Conservation (phyloP, 108 stramenopile genomes). For the Nitzschia palea region DNA sequence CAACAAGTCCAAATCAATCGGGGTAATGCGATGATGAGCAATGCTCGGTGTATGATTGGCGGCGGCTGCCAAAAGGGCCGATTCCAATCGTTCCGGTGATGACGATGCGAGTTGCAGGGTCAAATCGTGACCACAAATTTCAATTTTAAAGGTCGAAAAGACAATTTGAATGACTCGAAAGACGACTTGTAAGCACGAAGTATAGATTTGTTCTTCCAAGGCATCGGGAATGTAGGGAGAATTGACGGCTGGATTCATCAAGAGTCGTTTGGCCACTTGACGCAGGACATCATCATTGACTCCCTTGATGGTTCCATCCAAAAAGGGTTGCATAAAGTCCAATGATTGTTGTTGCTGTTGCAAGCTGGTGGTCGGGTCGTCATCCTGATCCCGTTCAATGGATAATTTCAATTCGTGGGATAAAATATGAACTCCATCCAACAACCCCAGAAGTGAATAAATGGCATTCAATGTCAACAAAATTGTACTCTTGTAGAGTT, state of each 20-base stretch:
- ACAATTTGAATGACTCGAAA: slow-evolving; percentile 29
- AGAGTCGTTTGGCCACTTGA: slow-evolving; percentile 30
- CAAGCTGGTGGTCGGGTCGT: too few relatives aligned
- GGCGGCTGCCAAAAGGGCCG: background rate
- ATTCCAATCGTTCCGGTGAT: background rate
- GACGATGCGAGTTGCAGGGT: slow-evolving; percentile 1
- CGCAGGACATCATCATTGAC: slow-evolving; percentile 35
- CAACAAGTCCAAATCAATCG: slow-evolving; percentile 21
- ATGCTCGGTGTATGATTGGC: background rate
- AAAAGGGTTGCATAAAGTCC: too few relatives aligned
- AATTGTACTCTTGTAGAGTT: slow-evolving; percentile 36
- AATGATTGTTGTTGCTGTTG: too few relatives aligned
- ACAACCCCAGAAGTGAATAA: slow-evolving; percentile 11
- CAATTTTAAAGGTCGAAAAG: background rate
- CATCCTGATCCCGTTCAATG: background rate
- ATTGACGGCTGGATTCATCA: slow-evolving; percentile 36
- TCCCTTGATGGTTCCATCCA: background rate
- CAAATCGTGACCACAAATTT: slow-evolving; percentile 28
- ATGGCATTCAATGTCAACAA: slow-evolving; percentile 30
- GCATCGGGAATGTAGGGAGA: slow-evolving; percentile 31
- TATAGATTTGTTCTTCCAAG: slow-evolving; percentile 39
- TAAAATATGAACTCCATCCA: slow-evolving; percentile 25
- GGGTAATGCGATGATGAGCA: background rate
- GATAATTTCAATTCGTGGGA: slow-evolving; percentile 24
- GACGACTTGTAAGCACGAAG: slow-evolving; percentile 33